These are phyloP conservation scores for Trametes meyenii DNA, from an alignment of 768 basidiomycete genomes.

Conservation along the genomic window DNA sequence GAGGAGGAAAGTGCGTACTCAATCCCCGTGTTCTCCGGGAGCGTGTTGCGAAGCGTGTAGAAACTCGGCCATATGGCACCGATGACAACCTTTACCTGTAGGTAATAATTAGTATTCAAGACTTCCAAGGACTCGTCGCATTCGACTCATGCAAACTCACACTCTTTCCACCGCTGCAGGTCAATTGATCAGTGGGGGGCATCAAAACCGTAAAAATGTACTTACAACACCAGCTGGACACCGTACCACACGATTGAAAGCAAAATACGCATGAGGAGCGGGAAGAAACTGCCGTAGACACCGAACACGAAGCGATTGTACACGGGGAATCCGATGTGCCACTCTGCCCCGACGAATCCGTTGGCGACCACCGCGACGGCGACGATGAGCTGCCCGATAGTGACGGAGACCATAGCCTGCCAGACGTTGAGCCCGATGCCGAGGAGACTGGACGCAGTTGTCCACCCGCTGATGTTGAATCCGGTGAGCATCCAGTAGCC, in stretches of 20 bases:
- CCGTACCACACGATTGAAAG: conserved; percentile 28
- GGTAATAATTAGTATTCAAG: not conserved
- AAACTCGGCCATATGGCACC: conserved; percentile 26
- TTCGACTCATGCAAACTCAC: not conserved
- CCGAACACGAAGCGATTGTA: conserved; percentile 25
- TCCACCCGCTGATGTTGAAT: conserved; percentile 26
- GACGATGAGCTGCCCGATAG: conserved; percentile 22
- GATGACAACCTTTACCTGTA: conserved; percentile 23
- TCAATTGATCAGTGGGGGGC: not conserved
- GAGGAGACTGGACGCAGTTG: conserved; percentile 24
- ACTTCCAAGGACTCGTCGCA: not conserved
- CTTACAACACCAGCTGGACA: conserved; percentile 24
- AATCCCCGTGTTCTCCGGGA: conserved; percentile 22
- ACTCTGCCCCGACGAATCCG: conserved; percentile 25
- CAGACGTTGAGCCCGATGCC: conserved; percentile 24
- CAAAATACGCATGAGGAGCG: conserved; percentile 25
- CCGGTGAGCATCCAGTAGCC: conserved; percentile 27
- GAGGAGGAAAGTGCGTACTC: conserved; percentile 6
- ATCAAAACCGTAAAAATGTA: not conserved
- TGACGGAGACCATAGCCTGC: conserved; percentile 26
- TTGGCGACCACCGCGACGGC: conserved; percentile 20
- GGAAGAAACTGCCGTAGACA: conserved; percentile 25
- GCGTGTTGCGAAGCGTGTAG: conserved; percentile 23
- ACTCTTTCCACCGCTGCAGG: conserved; percentile 17
- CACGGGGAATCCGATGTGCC: conserved; percentile 26